These are phyloP conservation scores for Diaporthe citri DNA, from an alignment of 2,329 filamentous ascomycete species.

Conservation along the genomic window DNA sequence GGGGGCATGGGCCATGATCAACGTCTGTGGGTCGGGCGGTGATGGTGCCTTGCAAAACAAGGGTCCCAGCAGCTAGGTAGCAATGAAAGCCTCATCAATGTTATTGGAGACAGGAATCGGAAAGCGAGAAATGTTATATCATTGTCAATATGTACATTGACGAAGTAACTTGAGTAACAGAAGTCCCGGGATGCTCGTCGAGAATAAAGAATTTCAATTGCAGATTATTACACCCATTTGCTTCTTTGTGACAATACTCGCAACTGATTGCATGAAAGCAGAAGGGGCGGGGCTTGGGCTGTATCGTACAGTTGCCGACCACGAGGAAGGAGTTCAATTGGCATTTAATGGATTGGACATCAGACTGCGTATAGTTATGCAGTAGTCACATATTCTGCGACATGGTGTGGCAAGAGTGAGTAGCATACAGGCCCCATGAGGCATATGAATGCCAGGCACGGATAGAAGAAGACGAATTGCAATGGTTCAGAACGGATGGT, in stretches of 20 bases:
- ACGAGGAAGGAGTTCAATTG: not conserved
- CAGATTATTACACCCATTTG: not conserved
- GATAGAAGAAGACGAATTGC: not conserved
- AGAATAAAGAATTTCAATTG: not conserved
- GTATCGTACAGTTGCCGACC: not conserved
- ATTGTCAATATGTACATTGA: not conserved
- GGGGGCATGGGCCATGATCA: not conserved
- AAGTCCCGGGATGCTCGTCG: not conserved
- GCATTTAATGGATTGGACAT: rapidly evolving
- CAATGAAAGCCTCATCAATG: not conserved
- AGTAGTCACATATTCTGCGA: not conserved
- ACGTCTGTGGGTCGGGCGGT: not conserved
- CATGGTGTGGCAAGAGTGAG: not conserved
- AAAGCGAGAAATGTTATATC: too few relatives aligned
- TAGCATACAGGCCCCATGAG: not conserved
- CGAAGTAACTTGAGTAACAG: not conserved
- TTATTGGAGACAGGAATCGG: not conserved
- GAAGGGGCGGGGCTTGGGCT: rapidly evolving
- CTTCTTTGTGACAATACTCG: too few relatives aligned
- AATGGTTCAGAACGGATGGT: not conserved
- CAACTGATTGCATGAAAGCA: not conserved
- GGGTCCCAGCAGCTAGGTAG: not conserved
- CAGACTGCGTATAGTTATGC: not conserved
- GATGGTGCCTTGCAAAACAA: not conserved
- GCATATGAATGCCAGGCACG: not conserved